Evolutionary conservation across 2,329 filamentous ascomycete species (phyloP), one percentile per base, ranked within the genome.

Genomic region (Madurella mycetomatis): DNA sequence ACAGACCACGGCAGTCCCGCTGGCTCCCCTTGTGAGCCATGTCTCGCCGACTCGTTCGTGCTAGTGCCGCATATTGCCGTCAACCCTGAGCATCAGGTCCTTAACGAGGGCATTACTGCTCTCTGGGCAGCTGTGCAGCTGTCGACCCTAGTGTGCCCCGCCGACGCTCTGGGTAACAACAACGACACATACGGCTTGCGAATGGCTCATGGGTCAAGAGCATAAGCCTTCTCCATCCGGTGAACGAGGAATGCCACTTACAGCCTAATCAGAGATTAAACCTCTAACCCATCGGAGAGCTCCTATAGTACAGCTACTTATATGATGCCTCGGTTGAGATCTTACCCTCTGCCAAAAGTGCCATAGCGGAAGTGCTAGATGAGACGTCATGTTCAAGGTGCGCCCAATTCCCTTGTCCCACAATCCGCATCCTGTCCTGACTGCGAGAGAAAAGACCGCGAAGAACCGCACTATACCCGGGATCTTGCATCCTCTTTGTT

Each of bases 121-220:
- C 58, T 80, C n/a, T 82, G 75, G 79, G 74, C 69, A 2, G 76
- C 77, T 3, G 69, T 82, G 48, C 74, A 81, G 63, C 60, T 82
- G 39, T 74, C 70, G 13, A 71, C 72, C 9, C 72, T 72, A 44
- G 57, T 76, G 5, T 71, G 66, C 46, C 64, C 60, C 8, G 34
- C 51, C 2, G 47, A 39, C 41, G 49, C 54, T 56, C 32, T 53
- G 34, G 39, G 58, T 53, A 15, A 46, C 50, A 54, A 19, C 9
- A 55, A 37, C 44, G 19, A 49, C 2, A 42, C 55, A 25, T 25
- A 25, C 25, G 25, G 3, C 3, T n/a, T 52, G 57, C 47, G 53
- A 53, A 18, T 51, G 54, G 41, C 9, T 19, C 25, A 32, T 4
- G 5, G 44, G 41, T 30, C 39, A 49, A 31, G 39, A 31, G 31